These are phyloP conservation scores for Pyricularia pennisetigena DNA, from an alignment of 2,329 filamentous ascomycete species.

Conservation along the genomic window DNA sequence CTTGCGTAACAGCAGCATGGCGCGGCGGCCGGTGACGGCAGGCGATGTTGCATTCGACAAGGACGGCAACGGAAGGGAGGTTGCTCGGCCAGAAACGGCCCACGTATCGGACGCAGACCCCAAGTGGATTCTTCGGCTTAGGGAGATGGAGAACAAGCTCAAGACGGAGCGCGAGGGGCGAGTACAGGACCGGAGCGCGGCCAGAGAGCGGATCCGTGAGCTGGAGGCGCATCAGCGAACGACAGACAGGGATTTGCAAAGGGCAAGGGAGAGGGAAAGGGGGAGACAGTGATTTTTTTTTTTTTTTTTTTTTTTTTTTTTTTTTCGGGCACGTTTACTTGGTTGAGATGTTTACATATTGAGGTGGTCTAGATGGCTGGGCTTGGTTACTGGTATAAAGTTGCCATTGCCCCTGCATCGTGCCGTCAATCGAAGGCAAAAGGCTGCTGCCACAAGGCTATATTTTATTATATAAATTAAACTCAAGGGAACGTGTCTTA, in stretches of 20 bases:
- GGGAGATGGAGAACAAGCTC: conserved; percentile 79
- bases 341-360: not conserved
- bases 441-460: not conserved
- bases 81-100: conserved; percentile 21
- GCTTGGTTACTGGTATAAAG: not conserved
- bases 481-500: not conserved
- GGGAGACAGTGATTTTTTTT: conserved; percentile 3
- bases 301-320: not conserved
- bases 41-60: conserved; percentile 16
- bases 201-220: conserved; percentile 69
- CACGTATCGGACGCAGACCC: conserved; percentile 40
- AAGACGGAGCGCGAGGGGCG: conserved; percentile 85
- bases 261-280: not conserved
- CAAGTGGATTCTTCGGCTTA: conserved; percentile 74
- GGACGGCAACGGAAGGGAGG: conserved; percentile 11
- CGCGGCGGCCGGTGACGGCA: conserved; percentile 13
- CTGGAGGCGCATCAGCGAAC: conserved; percentile 14
- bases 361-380: not conserved
- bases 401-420: not conserved
- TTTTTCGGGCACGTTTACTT: not conserved
- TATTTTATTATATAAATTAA: not conserved
- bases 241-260: not conserved
- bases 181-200: conserved; percentile 74
- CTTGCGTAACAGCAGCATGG: conserved; percentile 19
- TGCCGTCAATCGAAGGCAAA: not conserved